These are phyloP conservation scores for Pueraria montana DNA, from an alignment of 306 rosid species.

Conservation along the genomic window DNA sequence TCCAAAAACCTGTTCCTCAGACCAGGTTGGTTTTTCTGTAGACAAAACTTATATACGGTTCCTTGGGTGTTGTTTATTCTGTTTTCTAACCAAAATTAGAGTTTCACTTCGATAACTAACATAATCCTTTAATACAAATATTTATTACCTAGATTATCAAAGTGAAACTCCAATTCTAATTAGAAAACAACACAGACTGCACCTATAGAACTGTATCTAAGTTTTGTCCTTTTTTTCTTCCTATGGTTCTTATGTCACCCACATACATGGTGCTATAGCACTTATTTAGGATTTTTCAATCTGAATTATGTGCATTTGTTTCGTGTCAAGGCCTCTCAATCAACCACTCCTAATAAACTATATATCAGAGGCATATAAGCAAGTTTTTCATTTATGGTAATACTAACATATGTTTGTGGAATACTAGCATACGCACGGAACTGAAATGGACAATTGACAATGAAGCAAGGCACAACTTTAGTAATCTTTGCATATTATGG, in stretches of 20 bases:
- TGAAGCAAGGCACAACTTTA: background rate
- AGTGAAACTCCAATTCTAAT: too few species aligned
- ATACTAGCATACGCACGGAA: background rate
- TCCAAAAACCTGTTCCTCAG: conserved; percentile 57
- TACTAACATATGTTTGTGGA: conserved; percentile 4
- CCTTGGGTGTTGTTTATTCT: background rate
- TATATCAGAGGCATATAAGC: background rate
- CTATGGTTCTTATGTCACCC: background rate
- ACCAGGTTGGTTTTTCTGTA: conserved; percentile 59
- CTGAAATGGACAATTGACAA: background rate
- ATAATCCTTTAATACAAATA: background rate
- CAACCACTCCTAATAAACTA: background rate
- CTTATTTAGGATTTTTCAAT: background rate
- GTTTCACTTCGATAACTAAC: background rate
- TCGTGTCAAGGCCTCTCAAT: background rate
- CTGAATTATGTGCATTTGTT: background rate
- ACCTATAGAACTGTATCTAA: too few species aligned
- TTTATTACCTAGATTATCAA: too few species aligned
- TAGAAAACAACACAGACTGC: too few species aligned
- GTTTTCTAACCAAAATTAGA: background rate
- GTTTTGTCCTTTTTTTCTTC: background rate
- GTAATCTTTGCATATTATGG: background rate
- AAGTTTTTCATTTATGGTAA: conserved; percentile 3
- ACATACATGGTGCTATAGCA: background rate
- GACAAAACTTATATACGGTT: background rate